Evolutionary conservation across 192 early-diverging fungal genomes (phyloP), one percentile per base, ranked within the genome.

Genomic region (Backusella sp.): DNA sequence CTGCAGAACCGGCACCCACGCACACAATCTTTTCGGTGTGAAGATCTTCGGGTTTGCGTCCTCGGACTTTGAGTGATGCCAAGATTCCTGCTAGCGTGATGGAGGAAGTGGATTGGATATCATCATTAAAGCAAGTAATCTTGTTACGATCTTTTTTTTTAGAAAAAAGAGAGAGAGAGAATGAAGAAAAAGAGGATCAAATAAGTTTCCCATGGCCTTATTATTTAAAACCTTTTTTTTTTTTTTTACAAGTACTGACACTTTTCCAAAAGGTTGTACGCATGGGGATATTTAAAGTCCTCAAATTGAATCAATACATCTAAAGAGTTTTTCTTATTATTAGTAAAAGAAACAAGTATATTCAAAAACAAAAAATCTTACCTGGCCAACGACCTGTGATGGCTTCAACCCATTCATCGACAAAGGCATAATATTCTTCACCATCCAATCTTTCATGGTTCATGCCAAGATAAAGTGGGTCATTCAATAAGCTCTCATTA

Each of bases 41-140:
- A 19, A 91, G 70, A 21, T 84, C 80, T 52, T 86, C 70, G 34
- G 81, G 77, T 34, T 78, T 80, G 3, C 80, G 37, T 3, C 74
- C 74, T 23, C 74, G 42, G 2, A 44, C 42, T 37, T 74, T 59
- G 23, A 90, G 68, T 32, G 86, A 82, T 21, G 83, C 86, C 73
- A 89, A 81, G 72, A 90, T 86, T 30, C 85, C 86, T 59, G 88
- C 78, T 12, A 90, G 80, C 37, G 90, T 87, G 23, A 91, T 86
- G 56, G 94, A 94, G 37, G 37, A 39, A 11, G 37, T 39, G 37
- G 37, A 39, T 39, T 39, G 37, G 11, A 39, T 39, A 11, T 39
- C 94, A 78, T 98, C 96, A 84, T 98, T 98, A 83, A 98, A 98
- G 84, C 89, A 92, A 67, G 91, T 86, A 49, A 89, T 90, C 11